phyloP scores from a whole-genome alignment of 257 asterid genomes.

The Scutellaria galericulata region DNA sequence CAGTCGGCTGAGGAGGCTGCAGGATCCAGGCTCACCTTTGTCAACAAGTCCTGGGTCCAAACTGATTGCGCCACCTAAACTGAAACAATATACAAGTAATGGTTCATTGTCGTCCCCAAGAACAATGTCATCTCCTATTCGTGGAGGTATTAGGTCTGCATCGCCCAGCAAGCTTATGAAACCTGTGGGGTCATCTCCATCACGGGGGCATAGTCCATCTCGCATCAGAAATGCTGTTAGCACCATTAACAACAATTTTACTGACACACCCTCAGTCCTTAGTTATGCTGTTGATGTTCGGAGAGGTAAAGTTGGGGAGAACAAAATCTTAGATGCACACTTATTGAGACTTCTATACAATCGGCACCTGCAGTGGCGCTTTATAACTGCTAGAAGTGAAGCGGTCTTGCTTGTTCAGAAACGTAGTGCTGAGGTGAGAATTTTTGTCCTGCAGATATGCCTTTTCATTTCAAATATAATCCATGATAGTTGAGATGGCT shows the following conservation, averaged over 20 bases:
- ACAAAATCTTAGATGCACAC: slow-evolving; percentile 81
- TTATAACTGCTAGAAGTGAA: slow-evolving; percentile 82
- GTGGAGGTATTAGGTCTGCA: slow-evolving; percentile 68
- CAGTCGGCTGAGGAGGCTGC: slow-evolving; percentile 83
- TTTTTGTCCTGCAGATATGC: background rate
- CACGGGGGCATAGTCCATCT: slow-evolving; percentile 76
- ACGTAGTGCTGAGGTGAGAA: slow-evolving; percentile 77
- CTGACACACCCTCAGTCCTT: slow-evolving; percentile 90
- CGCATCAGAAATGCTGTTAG: slow-evolving; percentile 82
- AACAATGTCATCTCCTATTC: slow-evolving; percentile 75
- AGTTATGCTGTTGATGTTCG: slow-evolving; percentile 91
- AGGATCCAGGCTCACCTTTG: slow-evolving; percentile 82
- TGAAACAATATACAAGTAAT: slow-evolving; percentile 64
- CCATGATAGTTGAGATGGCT: slow-evolving; percentile 17
- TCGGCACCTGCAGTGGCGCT: slow-evolving; percentile 93
- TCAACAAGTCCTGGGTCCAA: slow-evolving; percentile 71
- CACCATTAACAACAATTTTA: slow-evolving; percentile 65
- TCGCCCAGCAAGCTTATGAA: slow-evolving; percentile 75
- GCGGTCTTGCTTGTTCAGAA: slow-evolving; percentile 71
- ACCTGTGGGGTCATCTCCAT: slow-evolving; percentile 70
- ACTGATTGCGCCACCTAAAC: slow-evolving; percentile 58
- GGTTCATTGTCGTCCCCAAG: slow-evolving; percentile 63
- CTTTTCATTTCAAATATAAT: background rate
- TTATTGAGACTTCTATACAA: slow-evolving; percentile 84
- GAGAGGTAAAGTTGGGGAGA: slow-evolving; percentile 94